Evolutionary conservation across 2,329 filamentous ascomycete genomes (phyloP).

Genomic region (Aschersonia sp.): DNA sequence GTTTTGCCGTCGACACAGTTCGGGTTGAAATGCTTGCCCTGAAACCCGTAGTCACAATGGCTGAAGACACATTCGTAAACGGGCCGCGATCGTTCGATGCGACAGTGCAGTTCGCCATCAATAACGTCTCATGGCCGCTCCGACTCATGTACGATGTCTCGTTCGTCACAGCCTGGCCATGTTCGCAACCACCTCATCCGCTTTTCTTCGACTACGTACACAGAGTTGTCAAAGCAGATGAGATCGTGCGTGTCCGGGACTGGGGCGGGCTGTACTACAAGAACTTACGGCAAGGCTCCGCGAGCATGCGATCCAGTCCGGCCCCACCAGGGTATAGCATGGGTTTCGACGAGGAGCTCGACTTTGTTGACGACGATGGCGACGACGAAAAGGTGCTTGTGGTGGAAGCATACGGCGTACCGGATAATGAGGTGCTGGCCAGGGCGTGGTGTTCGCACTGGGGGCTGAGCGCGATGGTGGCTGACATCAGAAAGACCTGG

Average conservation of each 20-base stretch:
- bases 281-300: conserved; percentile 7
- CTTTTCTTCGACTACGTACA: conserved; percentile 60
- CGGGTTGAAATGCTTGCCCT: conserved; percentile 55
- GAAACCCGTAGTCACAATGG: conserved; percentile 23
- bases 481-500: conserved; percentile 55
- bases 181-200: conserved; percentile 48
- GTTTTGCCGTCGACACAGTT: conserved; percentile 48
- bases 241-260: conserved; percentile 49
- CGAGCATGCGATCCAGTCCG: conserved; percentile 21
- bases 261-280: conserved; percentile 39
- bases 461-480: conserved; percentile 57
- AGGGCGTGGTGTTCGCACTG: conserved; percentile 66
- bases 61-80: conserved; percentile 9
- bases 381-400: conserved; percentile 54
- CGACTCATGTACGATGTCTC: conserved; percentile 48
- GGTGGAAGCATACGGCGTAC: conserved; percentile 57
- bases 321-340: conserved; percentile 11
- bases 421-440: conserved; percentile 63
- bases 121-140: conserved; percentile 48
- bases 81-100: conserved; percentile 41
- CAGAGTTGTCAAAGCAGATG: conserved; percentile 43
- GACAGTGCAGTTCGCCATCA: conserved; percentile 47
- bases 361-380: conserved; percentile 16
- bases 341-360: conserved; percentile 7
- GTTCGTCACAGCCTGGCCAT: conserved; percentile 54